These are phyloP conservation scores for Hypoxylon sp. DNA, from an alignment of 2,329 filamentous ascomycete genomes.

Conservation along the genomic window DNA sequence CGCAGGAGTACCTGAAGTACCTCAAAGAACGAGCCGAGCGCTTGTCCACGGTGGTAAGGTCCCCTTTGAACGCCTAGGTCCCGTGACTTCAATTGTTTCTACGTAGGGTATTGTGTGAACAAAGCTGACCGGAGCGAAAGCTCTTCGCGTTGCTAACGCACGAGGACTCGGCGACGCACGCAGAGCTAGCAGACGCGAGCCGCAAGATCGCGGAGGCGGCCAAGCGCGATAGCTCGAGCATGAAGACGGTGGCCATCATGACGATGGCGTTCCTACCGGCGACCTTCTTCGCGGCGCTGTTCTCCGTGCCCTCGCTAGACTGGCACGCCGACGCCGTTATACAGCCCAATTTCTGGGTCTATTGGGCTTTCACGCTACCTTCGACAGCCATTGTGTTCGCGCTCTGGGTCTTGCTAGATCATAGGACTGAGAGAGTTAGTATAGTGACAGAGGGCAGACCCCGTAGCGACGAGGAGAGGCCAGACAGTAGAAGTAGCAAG, in stretches of 20 bases:
- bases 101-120: not conserved
- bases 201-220: conserved; percentile 44
- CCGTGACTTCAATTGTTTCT: not conserved
- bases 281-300: conserved; percentile 49
- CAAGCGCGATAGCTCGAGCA: conserved; percentile 44
- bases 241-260: conserved; percentile 50
- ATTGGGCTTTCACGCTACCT: conserved; percentile 67
- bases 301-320: conserved; percentile 47
- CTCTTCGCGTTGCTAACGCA: conserved; percentile 48
- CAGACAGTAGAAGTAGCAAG: conserved; percentile 19
- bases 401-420: conserved; percentile 43
- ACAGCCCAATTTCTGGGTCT: conserved; percentile 54
- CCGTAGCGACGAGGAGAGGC: conserved; percentile 16
- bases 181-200: conserved; percentile 43
- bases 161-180: conserved; percentile 46
- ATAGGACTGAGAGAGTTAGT: conserved; percentile 2
- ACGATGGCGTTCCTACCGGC: conserved; percentile 49
- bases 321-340: conserved; percentile 34
- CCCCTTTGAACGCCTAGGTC: not conserved
- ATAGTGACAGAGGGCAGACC: conserved; percentile 1
- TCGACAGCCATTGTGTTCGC: conserved; percentile 51
- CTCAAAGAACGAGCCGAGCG: conserved; percentile 49
- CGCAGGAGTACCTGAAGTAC: conserved; percentile 47
- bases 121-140: conserved; percentile 34
- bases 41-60: conserved; percentile 48